phyloP scores from a whole-genome alignment of 2,329 filamentous ascomycete species.

The Monosporascus sp. region DNA sequence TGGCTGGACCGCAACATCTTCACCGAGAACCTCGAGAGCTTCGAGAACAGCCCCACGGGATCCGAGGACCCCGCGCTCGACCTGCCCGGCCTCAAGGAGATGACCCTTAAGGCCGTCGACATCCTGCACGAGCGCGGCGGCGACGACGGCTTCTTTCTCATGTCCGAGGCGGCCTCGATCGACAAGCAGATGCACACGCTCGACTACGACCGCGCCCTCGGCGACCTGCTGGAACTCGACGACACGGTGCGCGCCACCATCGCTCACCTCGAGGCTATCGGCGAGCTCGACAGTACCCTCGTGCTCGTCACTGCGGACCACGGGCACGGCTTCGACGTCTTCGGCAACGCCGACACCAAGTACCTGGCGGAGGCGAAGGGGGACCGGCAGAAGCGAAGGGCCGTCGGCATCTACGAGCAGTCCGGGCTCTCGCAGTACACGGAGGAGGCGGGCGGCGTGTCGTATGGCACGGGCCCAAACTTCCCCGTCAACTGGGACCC shows the following conservation, averaged over 20 bases:
- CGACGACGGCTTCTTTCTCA: conserved; percentile 76
- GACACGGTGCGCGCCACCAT: conserved; percentile 75
- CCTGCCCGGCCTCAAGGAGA: conserved; percentile 79
- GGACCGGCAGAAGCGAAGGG: conserved; percentile 68
- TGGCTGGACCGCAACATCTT: conserved; percentile 86
- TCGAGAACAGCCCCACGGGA: conserved; percentile 66
- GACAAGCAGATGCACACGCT: conserved; percentile 87
- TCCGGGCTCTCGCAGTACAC: conserved; percentile 75
- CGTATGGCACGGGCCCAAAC: conserved; percentile 67
- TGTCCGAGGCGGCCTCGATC: conserved; percentile 79
- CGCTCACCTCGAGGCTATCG: conserved; percentile 59
- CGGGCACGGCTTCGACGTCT: conserved; percentile 85
- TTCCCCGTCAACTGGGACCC: conserved; percentile 85
- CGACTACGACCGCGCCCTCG: conserved; percentile 80
- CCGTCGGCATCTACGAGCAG: conserved; percentile 67
- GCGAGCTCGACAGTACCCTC: conserved; percentile 68
- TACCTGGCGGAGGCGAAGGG: conserved; percentile 62
- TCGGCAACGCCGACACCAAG: conserved; percentile 73
- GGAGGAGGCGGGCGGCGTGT: conserved; percentile 48
- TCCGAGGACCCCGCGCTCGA: conserved; percentile 60
- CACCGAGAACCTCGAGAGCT: conserved; percentile 58
- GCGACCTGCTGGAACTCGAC: conserved; percentile 79
- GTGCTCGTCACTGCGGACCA: conserved; percentile 82
- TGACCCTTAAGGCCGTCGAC: conserved; percentile 83
- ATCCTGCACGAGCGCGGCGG: conserved; percentile 63